Evolutionary conservation across 768 basidiomycete genomes (phyloP).

Genomic region (Rhizopogon vinicolor): DNA sequence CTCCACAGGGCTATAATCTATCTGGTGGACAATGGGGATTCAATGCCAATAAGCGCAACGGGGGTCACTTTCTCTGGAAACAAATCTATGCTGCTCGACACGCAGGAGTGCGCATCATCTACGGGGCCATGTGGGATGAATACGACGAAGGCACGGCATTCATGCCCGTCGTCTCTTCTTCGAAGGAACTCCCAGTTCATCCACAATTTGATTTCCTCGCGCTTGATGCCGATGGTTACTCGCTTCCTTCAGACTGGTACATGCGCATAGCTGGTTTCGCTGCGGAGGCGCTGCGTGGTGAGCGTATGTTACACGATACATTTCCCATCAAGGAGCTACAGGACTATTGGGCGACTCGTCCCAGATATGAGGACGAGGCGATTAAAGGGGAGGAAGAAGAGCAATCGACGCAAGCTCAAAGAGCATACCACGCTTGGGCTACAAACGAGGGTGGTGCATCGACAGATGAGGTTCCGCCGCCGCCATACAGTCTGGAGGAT

Average conservation of each 20-base stretch:
- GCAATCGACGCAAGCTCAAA: conserved; percentile 20
- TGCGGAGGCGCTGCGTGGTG: conserved; percentile 60
- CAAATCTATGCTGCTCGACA: conserved; percentile 68
- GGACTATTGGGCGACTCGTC: conserved; percentile 68
- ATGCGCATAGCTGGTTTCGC: conserved; percentile 77
- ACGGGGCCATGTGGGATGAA: conserved; percentile 90
- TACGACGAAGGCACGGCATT: conserved; percentile 86
- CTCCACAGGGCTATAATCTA: conserved; percentile 59
- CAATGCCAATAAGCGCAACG: conserved; percentile 68
- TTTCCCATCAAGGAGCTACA: conserved; percentile 69
- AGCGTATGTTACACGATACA: conserved; percentile 55
- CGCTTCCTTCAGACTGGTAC: conserved; percentile 81
- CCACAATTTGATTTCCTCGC: conserved; percentile 60
- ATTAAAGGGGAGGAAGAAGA: conserved; percentile 14
- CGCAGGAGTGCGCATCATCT: conserved; percentile 60
- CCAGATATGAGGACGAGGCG: conserved; percentile 42
- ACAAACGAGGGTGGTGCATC: conserved; percentile 17
- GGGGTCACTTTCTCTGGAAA: conserved; percentile 76
- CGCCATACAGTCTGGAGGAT: conserved; percentile 61
- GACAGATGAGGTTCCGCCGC: conserved; percentile 56
- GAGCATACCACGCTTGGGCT: conserved; percentile 43
- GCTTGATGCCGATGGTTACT: conserved; percentile 73
- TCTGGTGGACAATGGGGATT: conserved; percentile 67
- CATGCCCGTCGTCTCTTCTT: conserved; percentile 64
- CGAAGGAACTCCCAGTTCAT: conserved; percentile 55